Conservation (phyloP, 2,329 filamentous ascomycete genomes). For the Lachnellula arida region DNA sequence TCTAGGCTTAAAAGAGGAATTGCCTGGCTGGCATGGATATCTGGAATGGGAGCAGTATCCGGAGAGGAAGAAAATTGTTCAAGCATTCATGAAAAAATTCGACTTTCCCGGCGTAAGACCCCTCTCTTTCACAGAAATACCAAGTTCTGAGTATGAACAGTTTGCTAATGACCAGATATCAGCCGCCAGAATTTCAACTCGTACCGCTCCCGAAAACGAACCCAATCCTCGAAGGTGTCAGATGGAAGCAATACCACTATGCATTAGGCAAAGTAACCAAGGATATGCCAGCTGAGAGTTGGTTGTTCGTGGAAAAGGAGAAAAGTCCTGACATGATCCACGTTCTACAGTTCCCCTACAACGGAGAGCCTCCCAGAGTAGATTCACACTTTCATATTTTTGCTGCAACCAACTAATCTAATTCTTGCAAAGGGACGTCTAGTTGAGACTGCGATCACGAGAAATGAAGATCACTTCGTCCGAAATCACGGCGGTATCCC, state of each 20-base stretch:
- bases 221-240: slow-evolving; percentile 50
- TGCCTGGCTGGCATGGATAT: no score
- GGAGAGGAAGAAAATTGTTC: background rate
- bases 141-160: no score
- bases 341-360: slow-evolving; percentile 59
- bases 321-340: slow-evolving; percentile 59
- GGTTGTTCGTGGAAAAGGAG: slow-evolving; percentile 50
- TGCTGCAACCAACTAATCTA: background rate
- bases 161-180: no score
- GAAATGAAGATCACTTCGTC: slow-evolving; percentile 61
- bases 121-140: no score
- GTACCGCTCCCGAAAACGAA: slow-evolving; percentile 52
- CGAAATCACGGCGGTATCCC: slow-evolving; percentile 70
- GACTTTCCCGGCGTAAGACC: no score
- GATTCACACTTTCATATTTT: background rate
- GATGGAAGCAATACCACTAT: slow-evolving; percentile 56
- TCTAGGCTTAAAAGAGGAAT: no score
- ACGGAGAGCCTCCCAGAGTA: slow-evolving; percentile 53
- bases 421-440: background rate
- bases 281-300: slow-evolving; percentile 52
- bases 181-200: slow-evolving; percentile 50
- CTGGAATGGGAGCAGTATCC: no score
- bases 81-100: background rate
- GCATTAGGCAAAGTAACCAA: slow-evolving; percentile 44
- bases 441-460: slow-evolving; percentile 43